Percentiles rank a stretch among this genome's conserved stretches.
Evolutionary conservation across 1,139 yeast species (phyloP).

Genomic region (Hanseniaspora gamundiae): DNA sequence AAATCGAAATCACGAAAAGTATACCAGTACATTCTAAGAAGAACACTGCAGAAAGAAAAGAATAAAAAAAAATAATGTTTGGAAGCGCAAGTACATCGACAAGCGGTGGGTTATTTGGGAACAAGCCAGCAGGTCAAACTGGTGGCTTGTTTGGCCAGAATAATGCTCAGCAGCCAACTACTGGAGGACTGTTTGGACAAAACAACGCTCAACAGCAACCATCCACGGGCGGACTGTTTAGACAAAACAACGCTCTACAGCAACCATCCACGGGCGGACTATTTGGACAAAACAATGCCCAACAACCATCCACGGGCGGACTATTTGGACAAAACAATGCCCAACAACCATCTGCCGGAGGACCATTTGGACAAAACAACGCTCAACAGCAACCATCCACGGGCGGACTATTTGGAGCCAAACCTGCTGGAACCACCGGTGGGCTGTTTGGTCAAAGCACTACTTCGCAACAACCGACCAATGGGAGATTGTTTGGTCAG

Average conservation of each 20-base stretch:
- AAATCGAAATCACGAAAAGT: too few species aligned
- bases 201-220: constrained; percentile 5
- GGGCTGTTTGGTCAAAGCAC: constrained; percentile 15
- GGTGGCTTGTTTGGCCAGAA: constrained; percentile 7
- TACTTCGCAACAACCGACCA: constrained; percentile 7
- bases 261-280: constrained; percentile 16
- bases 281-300: constrained; percentile 16
- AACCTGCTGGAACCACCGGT: constrained; percentile 9
- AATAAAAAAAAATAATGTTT: not conserved
- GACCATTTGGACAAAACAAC: constrained; percentile 27
- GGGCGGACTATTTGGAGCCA: constrained; percentile 30
- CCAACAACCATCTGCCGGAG: constrained; percentile 16
- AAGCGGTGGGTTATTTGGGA: constrained; percentile 15
- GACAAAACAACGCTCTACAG: constrained; percentile 20
- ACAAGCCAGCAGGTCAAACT: constrained; percentile 3
- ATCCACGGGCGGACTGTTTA: constrained; percentile 23
- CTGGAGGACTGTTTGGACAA: constrained; percentile 23
- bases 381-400: constrained; percentile 12
- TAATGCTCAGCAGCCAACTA: constrained; percentile 8
- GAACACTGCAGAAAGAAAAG: not conserved
- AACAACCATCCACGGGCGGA: constrained; percentile 19
- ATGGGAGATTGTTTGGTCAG: too few species aligned
- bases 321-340: constrained; percentile 24
- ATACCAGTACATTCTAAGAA: too few species aligned
- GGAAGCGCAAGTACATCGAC: constrained; percentile 7